Evolutionary conservation across 257 asterid genomes (phyloP), one percentile per base, ranked within the genome.

Genomic region (Pogostemon cablin): DNA sequence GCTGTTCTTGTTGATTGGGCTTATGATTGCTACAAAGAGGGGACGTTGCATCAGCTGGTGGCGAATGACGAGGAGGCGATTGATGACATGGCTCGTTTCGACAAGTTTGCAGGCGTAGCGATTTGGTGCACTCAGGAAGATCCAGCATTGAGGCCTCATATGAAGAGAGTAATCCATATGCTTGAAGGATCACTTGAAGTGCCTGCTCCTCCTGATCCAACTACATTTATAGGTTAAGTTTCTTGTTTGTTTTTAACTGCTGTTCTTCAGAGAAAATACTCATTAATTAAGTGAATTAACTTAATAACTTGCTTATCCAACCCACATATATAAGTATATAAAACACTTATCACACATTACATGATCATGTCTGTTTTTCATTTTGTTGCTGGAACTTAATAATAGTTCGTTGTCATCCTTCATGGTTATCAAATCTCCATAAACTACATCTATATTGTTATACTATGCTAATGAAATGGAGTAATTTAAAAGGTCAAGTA

Each of bases 71-170:
- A 78, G 39, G 79, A 54, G 40, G 82, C 73, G 10, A 2, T 0
- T 5, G 44, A 15, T 5, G 79, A 72, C 7, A 32, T 67, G 17
- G 48, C 48, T 1, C 42, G 46, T n/a, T 57, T 77, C 6, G 70
- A 77, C 68, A 77, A 60, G 2, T 62, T 82, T 1, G 80, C 74
- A 67, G 39, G 37, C 71, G 48, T 68, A 4, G 82, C 77, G 0
- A 71, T 82, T 47, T 77, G 87, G 81, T 80, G 87, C 73, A 72
- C 68, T 34, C 84, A 79, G 49, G 82, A 82, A 47, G 78, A 73
- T 55, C 86, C 79, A 4, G 44, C 80, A 6, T 25, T 71, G 71
- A 82, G 86, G 86, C 82, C 86, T 49, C 55, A 42, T 7, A 82
- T 82, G 84, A 79, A 74, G 68, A 82, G 68, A 32, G 86, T 79